phyloP scores from a whole-genome alignment of 306 rosid species.

The Casuarina glauca region DNA sequence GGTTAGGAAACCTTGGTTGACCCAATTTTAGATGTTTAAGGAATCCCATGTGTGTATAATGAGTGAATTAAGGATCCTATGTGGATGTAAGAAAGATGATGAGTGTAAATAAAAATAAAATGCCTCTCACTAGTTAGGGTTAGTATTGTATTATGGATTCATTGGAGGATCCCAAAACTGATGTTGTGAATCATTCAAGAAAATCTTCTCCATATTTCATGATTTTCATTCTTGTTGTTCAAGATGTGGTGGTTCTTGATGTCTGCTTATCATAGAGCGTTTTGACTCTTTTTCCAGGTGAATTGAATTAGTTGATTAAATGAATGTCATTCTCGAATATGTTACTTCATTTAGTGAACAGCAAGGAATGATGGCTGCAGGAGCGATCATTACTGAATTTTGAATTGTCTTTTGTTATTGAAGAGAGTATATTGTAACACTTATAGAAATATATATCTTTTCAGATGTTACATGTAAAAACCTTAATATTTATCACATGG shows the following conservation, averaged over 20 bases:
- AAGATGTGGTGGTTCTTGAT: constrained; percentile 14
- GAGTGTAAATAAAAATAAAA: neutral
- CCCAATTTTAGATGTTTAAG: neutral
- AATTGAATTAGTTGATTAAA: constrained; percentile 7
- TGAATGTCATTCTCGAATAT: constrained; percentile 14
- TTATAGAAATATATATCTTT: constrained; percentile 6
- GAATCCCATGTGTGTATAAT: neutral
- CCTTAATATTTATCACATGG: constrained; percentile 2
- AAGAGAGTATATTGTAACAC: constrained; percentile 7
- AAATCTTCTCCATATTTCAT: neutral
- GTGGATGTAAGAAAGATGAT: neutral
- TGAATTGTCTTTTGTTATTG: constrained; percentile 1
- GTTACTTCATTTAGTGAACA: constrained; percentile 23
- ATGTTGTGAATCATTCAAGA: neutral
- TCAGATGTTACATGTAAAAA: constrained; percentile 24
- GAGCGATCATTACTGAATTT: constrained; percentile 21
- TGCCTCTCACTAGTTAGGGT: neutral
- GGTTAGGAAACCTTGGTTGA: no score
- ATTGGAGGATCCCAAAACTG: neutral
- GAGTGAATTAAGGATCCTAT: neutral
- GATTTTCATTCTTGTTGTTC: neutral
- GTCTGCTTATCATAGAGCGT: constrained; percentile 8
- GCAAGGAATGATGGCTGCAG: neutral
- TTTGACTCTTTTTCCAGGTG: constrained; percentile 38
- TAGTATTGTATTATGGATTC: neutral